A percentile compares a stretch with the other conserved stretches of the same genome.
phyloP scores from a whole-genome alignment of 768 basidiomycete species.

The Hirschioporus abietinus region DNA sequence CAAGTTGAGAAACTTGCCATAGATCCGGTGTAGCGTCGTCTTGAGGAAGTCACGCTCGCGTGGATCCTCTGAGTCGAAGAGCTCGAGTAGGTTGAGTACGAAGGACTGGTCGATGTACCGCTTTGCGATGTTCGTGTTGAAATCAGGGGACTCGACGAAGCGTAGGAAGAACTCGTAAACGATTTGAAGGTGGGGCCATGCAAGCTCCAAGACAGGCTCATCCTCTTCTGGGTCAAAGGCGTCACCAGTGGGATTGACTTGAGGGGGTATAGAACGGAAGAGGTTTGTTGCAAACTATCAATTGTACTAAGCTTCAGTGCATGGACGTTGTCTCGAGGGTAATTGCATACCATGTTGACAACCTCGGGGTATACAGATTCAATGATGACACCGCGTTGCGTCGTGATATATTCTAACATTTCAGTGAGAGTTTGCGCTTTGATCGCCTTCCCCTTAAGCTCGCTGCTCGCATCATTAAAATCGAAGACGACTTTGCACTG shows the following conservation, averaged over 20 bases:
- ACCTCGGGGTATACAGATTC: slow-evolving; percentile 99
- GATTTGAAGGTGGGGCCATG: slow-evolving; percentile 99
- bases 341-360: slow-evolving; percentile 83
- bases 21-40: slow-evolving; percentile 97
- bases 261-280: slow-evolving; percentile 99
- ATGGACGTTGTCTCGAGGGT: slow-evolving; percentile 11
- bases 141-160: slow-evolving; percentile 96
- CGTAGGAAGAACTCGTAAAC: slow-evolving; percentile 99
- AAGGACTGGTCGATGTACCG: slow-evolving; percentile 96
- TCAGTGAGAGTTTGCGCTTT: slow-evolving; percentile 97
- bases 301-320: not conserved
- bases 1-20: slow-evolving; percentile 98
- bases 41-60: slow-evolving; percentile 99
- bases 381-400: slow-evolving; percentile 92
- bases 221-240: slow-evolving; percentile 99
- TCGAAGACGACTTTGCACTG: slow-evolving; percentile 98
- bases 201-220: slow-evolving; percentile 96
- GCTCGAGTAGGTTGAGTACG: slow-evolving; percentile 92
- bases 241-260: slow-evolving; percentile 96
- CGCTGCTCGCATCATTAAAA: slow-evolving; percentile 95
- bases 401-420: slow-evolving; percentile 98
- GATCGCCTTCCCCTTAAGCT: slow-evolving; percentile 96
- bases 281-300: slow-evolving; percentile 92
- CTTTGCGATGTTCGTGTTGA: slow-evolving; percentile 97
- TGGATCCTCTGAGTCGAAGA: slow-evolving; percentile 98